These are phyloP conservation scores for Croton laevigatus DNA, from an alignment of 441 rosid species.

Conservation along the genomic window DNA sequence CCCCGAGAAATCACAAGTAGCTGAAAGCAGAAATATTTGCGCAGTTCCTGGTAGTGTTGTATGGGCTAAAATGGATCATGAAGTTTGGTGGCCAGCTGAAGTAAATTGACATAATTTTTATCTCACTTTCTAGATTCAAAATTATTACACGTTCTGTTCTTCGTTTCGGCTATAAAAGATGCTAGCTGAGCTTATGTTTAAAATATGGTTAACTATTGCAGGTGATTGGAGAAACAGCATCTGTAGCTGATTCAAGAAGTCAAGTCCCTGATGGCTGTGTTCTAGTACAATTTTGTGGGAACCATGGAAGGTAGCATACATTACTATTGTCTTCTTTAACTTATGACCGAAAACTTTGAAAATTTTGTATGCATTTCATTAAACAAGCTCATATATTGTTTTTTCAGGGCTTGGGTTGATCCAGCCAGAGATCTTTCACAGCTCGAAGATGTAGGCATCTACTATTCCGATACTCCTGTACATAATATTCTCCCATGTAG, in stretches of 20 bases:
- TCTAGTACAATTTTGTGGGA: constrained; percentile 15
- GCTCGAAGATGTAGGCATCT: constrained; percentile 26
- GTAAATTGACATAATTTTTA: constrained; percentile 14
- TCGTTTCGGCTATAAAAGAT: background rate
- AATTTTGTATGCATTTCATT: background rate
- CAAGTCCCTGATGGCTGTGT: constrained; percentile 17
- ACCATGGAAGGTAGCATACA: constrained; percentile 10
- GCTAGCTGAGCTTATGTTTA: background rate
- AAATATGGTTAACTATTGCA: constrained; percentile 1
- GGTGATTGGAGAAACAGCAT: constrained; percentile 26
- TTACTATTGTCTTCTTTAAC: background rate
- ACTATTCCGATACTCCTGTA: background rate
- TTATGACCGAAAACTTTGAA: background rate
- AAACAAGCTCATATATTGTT: background rate
- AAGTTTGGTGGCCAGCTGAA: constrained; percentile 30
- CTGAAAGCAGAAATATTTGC: constrained; percentile 22
- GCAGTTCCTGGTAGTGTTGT: constrained; percentile 26
- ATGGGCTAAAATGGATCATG: constrained; percentile 24
- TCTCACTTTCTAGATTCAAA: background rate
- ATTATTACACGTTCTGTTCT: background rate
- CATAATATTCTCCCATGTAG: background rate
- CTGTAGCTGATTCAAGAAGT: constrained; percentile 13
- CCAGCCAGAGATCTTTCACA: constrained; percentile 29
- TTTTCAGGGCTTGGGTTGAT: constrained; percentile 33
- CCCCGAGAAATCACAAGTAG: constrained; percentile 16